phyloP scores from a whole-genome alignment of 2,329 filamentous ascomycete species.

The Metarhizium robertsii region DNA sequence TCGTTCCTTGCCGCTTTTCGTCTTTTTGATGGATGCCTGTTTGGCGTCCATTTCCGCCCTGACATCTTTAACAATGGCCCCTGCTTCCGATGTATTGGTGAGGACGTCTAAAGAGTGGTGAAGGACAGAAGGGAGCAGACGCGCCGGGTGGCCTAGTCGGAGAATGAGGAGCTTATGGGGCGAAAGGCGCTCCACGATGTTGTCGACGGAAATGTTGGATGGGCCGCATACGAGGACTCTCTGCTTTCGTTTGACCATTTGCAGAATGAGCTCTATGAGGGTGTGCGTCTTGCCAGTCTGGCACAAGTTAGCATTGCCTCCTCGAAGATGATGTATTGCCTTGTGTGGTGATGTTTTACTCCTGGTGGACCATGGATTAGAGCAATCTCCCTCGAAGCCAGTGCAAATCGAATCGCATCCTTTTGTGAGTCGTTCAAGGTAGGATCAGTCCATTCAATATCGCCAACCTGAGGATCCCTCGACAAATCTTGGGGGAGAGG shows the following conservation, averaged over 20 bases:
- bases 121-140: constrained; percentile 78
- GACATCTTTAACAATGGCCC: constrained; percentile 80
- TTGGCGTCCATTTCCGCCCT: constrained; percentile 88
- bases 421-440: constrained; percentile 58
- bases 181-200: constrained; percentile 87
- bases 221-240: constrained; percentile 90
- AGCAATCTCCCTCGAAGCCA: constrained; percentile 72
- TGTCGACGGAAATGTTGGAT: constrained; percentile 95
- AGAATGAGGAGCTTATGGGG: constrained; percentile 80
- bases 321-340: background rate
- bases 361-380: constrained; percentile 93
- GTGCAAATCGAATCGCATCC: constrained; percentile 67
- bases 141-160: constrained; percentile 84
- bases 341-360: constrained; percentile 22
- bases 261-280: constrained; percentile 88
- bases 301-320: constrained; percentile 3
- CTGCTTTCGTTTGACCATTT: constrained; percentile 64
- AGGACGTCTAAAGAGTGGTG: constrained; percentile 86
- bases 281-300: constrained; percentile 95
- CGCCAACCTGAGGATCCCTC: constrained; percentile 32
- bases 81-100: constrained; percentile 83
- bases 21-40: constrained; percentile 81
- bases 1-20: constrained; percentile 68
- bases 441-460: constrained; percentile 51
- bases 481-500: constrained; percentile 32